These are phyloP conservation scores for Microdochium paspali DNA, from an alignment of 2,329 filamentous ascomycete genomes.

Conservation along the genomic window DNA sequence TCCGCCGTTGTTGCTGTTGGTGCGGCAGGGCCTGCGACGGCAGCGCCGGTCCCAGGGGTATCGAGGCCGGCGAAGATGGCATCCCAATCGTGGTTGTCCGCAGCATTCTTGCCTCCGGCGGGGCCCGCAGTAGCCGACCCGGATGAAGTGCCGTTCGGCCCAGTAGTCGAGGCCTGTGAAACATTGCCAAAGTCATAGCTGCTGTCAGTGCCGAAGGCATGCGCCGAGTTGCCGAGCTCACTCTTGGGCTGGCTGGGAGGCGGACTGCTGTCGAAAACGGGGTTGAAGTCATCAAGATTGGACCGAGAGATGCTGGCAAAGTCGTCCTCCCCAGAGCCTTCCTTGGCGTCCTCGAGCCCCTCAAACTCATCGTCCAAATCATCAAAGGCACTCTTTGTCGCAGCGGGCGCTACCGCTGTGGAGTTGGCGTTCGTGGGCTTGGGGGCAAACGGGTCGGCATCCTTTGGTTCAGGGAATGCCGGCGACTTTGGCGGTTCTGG, in stretches of 20 bases:
- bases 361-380: conserved; percentile 76
- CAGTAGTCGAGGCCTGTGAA: conserved; percentile 23
- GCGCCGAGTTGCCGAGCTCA: conserved; percentile 29
- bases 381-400: conserved; percentile 51
- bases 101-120: conserved; percentile 26
- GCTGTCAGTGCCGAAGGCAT: conserved; percentile 42
- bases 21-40: conserved; percentile 16
- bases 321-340: conserved; percentile 70
- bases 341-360: conserved; percentile 75
- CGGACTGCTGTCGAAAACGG: conserved; percentile 66
- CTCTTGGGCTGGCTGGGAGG: conserved; percentile 44
- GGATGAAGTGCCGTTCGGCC: conserved; percentile 14
- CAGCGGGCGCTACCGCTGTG: conserved; percentile 20
- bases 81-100: conserved; percentile 77
- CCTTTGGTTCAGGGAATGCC: conserved; percentile 20
- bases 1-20: conserved; percentile 10
- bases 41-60: conserved; percentile 28
- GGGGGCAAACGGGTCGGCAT: conserved; percentile 22
- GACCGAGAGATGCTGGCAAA: conserved; percentile 67
- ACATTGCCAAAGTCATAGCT: conserved; percentile 49
- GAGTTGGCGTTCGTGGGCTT: conserved; percentile 22
- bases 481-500: conserved; percentile 22
- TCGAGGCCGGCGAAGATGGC: conserved; percentile 82
- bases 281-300: conserved; percentile 69
- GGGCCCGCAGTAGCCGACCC: conserved; percentile 26